phyloP scores from a whole-genome alignment of 2,329 filamentous ascomycete species.

The Beauveria sp. region DNA sequence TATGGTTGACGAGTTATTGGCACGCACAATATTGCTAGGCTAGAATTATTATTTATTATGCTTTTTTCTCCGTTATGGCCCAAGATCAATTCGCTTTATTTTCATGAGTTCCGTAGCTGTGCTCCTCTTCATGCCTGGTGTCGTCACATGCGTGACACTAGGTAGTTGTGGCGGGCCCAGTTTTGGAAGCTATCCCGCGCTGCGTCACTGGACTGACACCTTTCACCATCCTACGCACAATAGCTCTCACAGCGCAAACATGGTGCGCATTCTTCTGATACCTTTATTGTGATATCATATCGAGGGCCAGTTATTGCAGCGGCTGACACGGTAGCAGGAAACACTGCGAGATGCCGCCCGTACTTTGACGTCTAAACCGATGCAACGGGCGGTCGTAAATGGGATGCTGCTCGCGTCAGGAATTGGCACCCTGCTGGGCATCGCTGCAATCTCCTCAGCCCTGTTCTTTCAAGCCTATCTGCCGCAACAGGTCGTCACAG shows the following conservation, averaged over 20 bases:
- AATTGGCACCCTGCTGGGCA: conserved; percentile 36
- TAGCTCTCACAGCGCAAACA: background rate
- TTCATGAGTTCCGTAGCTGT: background rate
- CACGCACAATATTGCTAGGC: background rate
- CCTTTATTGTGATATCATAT: background rate
- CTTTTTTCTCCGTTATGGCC: background rate
- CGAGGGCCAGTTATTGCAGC: background rate
- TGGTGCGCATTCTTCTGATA: background rate
- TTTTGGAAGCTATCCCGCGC: background rate
- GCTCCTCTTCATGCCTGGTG: background rate
- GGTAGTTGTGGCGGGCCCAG: background rate
- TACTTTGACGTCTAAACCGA: conserved; percentile 41
- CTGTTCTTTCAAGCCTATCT: conserved; percentile 51
- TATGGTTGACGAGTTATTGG: background rate
- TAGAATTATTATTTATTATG: background rate
- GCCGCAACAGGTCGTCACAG: conserved; percentile 44
- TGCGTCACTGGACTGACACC: background rate
- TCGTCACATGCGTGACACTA: conserved; percentile 6
- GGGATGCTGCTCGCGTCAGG: conserved; percentile 35
- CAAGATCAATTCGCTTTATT: background rate
- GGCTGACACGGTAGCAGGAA: conserved; percentile 18
- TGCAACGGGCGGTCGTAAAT: conserved; percentile 43
- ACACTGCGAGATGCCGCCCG: conserved; percentile 28
- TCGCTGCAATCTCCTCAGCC: conserved; percentile 42
- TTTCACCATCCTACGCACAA: background rate